Evolutionary conservation across 2,329 filamentous ascomycete genomes (phyloP), one percentile per base, ranked within the genome.

Genomic region (Diplodia seriata): DNA sequence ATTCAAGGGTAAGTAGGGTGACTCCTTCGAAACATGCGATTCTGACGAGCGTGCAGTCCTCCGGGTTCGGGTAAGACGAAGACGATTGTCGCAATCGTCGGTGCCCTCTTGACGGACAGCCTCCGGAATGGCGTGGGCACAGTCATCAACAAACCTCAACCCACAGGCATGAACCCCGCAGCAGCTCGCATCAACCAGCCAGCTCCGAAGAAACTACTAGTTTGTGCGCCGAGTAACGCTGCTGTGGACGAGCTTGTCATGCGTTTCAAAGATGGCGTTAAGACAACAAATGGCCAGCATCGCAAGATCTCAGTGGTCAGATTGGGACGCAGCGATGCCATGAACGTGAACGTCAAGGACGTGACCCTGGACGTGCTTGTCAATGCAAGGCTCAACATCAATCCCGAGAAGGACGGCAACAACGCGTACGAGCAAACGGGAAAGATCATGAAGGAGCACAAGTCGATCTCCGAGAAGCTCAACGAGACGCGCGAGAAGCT

Each of bases 31-130:
- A 18, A 47, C 8, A 18, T 26, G 12, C 11, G 14, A 76, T 81
- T 76, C 76, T 77, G 71, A 73, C 57, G 6, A 66, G 50, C 67
- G 18, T 33, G 54, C 62, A 90, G 92, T 67, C 95, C 95, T 62
- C 95, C 95, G 1, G 95, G 95, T 78, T 97, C 95, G 4, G 95
- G 94, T 75, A 99, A 99, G 82, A 99, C 95, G 0, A 99, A 99
- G 78, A 99, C 95, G 0, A 99, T 99, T 69, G 88, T 97, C 67
- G 95, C 94, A 38, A 96, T 99, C 84, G 94, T 98, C 29, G 95
- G 95, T 43, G 92, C 93, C 47, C 83, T 99, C 18, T 79, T 97
- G 54, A 91, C 89, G 6, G 86, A 87, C 49, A 83, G 73, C 61
- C 84, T 87, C 64, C 81, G 82, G 63, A 74, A 77, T 29, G 79